Evolutionary conservation across 345 rosid species (phyloP), one percentile per base, ranked within the genome.

Genomic region (Camelina neglecta): DNA sequence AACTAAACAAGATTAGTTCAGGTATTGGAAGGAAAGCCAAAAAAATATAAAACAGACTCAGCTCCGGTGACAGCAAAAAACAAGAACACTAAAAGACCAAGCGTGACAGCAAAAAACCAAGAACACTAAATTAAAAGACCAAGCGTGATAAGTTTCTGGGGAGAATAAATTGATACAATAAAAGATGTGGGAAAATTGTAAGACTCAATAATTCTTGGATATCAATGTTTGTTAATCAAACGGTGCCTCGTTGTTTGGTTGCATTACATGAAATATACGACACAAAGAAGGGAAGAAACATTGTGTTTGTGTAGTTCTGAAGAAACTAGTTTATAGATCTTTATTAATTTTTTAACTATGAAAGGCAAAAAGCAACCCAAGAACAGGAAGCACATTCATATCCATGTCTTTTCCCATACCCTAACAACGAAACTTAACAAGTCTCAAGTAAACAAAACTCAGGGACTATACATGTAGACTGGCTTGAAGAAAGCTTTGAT

Each of bases 361-460:
- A 42, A 50, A 75, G 64, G 64, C 45, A 60, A 75, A 69, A 75
- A 67, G 51, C 61, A 67, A 35, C 58, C 63, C 65, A 69, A 69
- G 80, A 76, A 45, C 75, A 62, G 49, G 80, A 76, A 69, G 80
- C 75, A 76, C 75, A 76, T 69, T 62, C 70, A 69, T 69, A 75
- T 77, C 61, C 75, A 64, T 70, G 80, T 70, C 80, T 69, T 18
- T 62, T 60, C 58, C 69, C 39, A 63, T 44, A 42, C 51, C 26
- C 68, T 60, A 75, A 53, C 57, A 71, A 47, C 74, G 20, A 61
- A 61, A 59, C 58, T 36, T 50, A 42, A 76, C 64, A 69, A 54
- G 75, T 76, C 51, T 62, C 75, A 62, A 69, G 65, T 65, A 62
- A 67, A 70, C 75, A 58, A 69, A 63, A 59, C 64, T 70, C 54